phyloP scores from a whole-genome alignment of 2,329 filamentous ascomycete species.

The Pseudogymnoascus sp. region DNA sequence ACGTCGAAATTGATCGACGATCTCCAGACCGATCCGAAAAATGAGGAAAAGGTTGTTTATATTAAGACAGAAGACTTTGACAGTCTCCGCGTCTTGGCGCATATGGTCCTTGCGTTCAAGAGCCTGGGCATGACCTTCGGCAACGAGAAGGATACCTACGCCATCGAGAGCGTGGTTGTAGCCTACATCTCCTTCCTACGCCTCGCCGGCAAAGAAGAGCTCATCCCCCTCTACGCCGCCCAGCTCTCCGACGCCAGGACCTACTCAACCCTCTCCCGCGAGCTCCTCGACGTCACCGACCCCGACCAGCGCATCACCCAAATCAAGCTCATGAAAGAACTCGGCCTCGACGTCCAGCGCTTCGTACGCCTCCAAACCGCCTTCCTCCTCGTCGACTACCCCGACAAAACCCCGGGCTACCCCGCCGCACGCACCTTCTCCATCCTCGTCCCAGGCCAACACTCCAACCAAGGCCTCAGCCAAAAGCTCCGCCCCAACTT shows the following conservation, averaged over 20 bases:
- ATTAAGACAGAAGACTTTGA: conserved; percentile 47
- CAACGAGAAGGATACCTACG: conserved; percentile 29
- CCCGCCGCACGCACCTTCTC: conserved; percentile 39
- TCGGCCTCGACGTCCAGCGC: conserved; percentile 61
- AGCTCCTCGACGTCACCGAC: conserved; percentile 65
- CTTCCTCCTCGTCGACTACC: conserved; percentile 42
- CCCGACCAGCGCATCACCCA: conserved; percentile 55
- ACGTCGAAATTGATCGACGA: conserved; percentile 37
- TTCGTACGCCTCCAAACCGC: conserved; percentile 64
- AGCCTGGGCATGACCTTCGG: conserved; percentile 43
- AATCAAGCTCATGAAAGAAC: conserved; percentile 65
- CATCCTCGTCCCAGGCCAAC: conserved; percentile 33
- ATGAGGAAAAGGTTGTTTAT: conserved; percentile 37
- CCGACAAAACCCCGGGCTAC: conserved; percentile 30
- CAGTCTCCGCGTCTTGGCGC: conserved; percentile 58
- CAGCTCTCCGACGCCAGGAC: conserved; percentile 57
- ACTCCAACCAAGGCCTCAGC: conserved; percentile 23
- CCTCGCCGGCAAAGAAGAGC: conserved; percentile 60
- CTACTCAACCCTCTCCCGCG: conserved; percentile 64
- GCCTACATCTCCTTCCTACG: conserved; percentile 76
- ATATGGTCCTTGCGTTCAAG: conserved; percentile 62
- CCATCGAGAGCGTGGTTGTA: conserved; percentile 62
- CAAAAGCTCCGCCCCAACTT: conserved; percentile 63
- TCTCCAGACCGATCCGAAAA: conserved; percentile 28
- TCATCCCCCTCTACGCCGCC: conserved; percentile 83